Evolutionary conservation across 352 stramenopile genomes (phyloP).

Genomic region (Globisporangium lucens): DNA sequence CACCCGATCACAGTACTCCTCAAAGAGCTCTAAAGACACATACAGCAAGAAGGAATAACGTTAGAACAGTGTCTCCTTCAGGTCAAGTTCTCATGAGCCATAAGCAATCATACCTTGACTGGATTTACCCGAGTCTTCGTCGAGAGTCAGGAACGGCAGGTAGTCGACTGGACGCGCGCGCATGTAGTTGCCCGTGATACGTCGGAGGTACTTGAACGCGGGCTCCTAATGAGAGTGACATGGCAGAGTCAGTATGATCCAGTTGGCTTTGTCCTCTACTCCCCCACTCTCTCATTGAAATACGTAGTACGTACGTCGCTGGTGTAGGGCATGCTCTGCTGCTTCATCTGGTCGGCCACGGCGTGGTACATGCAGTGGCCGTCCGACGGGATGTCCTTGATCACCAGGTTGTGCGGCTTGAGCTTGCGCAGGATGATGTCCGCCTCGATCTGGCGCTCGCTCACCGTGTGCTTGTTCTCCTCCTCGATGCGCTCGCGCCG

Average conservation of each 20-base stretch:
- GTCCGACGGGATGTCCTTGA: slow-evolving; percentile 95
- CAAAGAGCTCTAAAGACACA: slow-evolving; percentile 57
- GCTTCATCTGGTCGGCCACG: slow-evolving; percentile 89
- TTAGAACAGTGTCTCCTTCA: not conserved
- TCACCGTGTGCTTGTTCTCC: slow-evolving; percentile 76
- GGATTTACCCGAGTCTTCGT: slow-evolving; percentile 41
- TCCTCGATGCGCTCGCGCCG: slow-evolving; percentile 73
- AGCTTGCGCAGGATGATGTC: slow-evolving; percentile 73
- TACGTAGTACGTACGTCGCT: slow-evolving; percentile 9
- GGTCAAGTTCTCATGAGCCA: not conserved
- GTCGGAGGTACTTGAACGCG: slow-evolving; percentile 66
- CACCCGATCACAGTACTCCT: slow-evolving; percentile 92
- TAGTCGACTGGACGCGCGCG: slow-evolving; percentile 88
- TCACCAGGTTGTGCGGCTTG: slow-evolving; percentile 42
- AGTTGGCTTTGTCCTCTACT: not conserved
- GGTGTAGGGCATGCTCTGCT: slow-evolving; percentile 32
- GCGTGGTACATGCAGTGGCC: slow-evolving; percentile 98
- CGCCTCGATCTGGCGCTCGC: slow-evolving; percentile 75
- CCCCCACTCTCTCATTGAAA: not conserved
- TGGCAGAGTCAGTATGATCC: not conserved
- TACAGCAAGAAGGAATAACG: not conserved
- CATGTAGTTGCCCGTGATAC: slow-evolving; percentile 79
- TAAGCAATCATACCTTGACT: slow-evolving; percentile 23
- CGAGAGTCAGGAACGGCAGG: slow-evolving; percentile 86
- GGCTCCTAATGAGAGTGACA: slow-evolving; percentile 23